Base-by-base conservation (phyloP, 208 protist species). In the Trypanosoma cruzi region DNA sequence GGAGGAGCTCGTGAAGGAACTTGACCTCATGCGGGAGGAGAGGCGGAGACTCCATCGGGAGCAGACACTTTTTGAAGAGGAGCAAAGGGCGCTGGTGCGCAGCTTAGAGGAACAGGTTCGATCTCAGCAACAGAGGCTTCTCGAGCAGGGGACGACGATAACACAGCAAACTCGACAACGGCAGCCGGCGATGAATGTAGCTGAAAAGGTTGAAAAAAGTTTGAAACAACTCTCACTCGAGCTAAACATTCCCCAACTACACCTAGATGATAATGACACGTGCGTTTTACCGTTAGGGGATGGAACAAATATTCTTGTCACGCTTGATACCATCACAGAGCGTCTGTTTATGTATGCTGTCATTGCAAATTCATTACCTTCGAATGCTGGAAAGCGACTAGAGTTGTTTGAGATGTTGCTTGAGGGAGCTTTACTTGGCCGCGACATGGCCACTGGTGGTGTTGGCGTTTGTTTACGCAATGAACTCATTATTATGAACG, bases 291-390 rank as follows among this genome's bases (percentile, higher is more conserved):
- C 79, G 0, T 63, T 90, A 2, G 68, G 72, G 1, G 46, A 65
- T n/a, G 62, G 50, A 4, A 8, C 44, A 28, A 64, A 57, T 28
- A 59, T 74, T 6, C 80, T 97, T 31, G 34, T 97, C n/a, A 95
- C 92, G 8, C 52, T 94, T 0, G 92, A 97, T 50, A 46, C 71
- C 28, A 64, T 69, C 20, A 86, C 88, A 22, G 86, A 88, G 68
- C 78, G 80, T 16, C 34, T 95, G 13, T 93, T 85, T 66, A 67
- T 95, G 14, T 97, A 97, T 74, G 77, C 80, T 18, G 81, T 86
- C 29, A 71, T 97, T 28, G 81, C 94, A 22, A 74, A 74, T 44
- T n/a, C 63, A n/a, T 65, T 97, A 31, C 92, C 92, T 2, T 31
- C 63, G 18, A 56, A 64, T 11, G 37, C 74, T 10, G 60, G 37